A percentile compares a stretch with the other conserved stretches of the same genome.
phyloP scores from a whole-genome alignment of 1,139 yeast species.

The Suhomyces maxii region DNA sequence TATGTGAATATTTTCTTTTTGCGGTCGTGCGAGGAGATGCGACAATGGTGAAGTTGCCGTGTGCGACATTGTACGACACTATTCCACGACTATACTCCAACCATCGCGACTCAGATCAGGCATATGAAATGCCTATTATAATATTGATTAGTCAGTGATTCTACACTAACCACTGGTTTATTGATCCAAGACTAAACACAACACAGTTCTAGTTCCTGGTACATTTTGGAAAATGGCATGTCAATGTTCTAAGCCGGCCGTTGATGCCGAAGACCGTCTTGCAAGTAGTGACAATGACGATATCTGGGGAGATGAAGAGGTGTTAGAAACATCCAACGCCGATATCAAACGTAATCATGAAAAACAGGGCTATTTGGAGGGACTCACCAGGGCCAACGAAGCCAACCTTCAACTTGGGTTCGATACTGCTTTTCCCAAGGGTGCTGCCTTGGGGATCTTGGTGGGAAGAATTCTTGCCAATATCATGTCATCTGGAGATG shows the following conservation, averaged over 20 bases:
- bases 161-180: too few relatives aligned
- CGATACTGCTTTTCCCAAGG: slow-evolving; percentile 74
- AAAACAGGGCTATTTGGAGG: slow-evolving; percentile 84
- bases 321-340: slow-evolving; percentile 29
- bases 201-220: neutral
- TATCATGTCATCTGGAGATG: slow-evolving; percentile 20
- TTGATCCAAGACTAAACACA: too few relatives aligned
- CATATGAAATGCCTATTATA: too few relatives aligned
- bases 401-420: slow-evolving; percentile 74
- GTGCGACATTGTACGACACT: neutral
- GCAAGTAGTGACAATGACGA: slow-evolving; percentile 25
- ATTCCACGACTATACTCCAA: neutral
- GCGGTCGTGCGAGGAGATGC: neutral
- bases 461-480: slow-evolving; percentile 70
- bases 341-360: slow-evolving; percentile 61
- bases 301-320: slow-evolving; percentile 46
- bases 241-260: slow-evolving; percentile 6
- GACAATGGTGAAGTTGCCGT: neutral
- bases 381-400: slow-evolving; percentile 71
- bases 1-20: neutral
- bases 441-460: slow-evolving; percentile 65
- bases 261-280: slow-evolving; percentile 5
- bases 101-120: neutral
- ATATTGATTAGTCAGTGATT: too few relatives aligned
- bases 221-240: slow-evolving; percentile 1